phyloP scores from a whole-genome alignment of 164 flowering plant species.

The Stephania yunnanensis region DNA sequence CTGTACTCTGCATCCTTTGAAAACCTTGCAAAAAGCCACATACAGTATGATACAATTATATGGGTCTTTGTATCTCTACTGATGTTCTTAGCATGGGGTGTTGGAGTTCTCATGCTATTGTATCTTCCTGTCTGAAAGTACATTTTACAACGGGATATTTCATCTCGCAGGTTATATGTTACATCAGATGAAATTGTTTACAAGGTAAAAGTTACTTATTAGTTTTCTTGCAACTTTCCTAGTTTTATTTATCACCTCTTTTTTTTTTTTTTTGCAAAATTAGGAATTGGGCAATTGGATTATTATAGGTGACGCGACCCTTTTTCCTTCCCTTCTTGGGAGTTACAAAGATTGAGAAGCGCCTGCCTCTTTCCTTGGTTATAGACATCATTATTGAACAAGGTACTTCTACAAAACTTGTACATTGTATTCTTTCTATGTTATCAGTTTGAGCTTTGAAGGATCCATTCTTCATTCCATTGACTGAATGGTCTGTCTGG shows the following conservation, averaged over 20 bases:
- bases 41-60: slow-evolving; percentile 59
- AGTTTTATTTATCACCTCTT: not conserved
- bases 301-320: slow-evolving; percentile 58
- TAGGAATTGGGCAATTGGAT: not conserved
- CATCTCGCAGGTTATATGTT: slow-evolving; percentile 62
- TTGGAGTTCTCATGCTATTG: slow-evolving; percentile 65
- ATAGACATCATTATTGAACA: slow-evolving; percentile 80
- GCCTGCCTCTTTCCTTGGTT: slow-evolving; percentile 55
- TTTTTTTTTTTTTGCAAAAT: not conserved
- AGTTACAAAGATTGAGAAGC: slow-evolving; percentile 41
- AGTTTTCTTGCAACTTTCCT: not conserved
- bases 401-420: slow-evolving; percentile 35
- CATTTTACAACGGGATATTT: slow-evolving; percentile 52
- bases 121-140: slow-evolving; percentile 64
- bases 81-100: slow-evolving; percentile 79
- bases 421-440: not conserved
- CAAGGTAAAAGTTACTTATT: slow-evolving; percentile 39
- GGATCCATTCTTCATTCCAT: not conserved
- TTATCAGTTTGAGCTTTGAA: not conserved
- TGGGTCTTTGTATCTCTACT: slow-evolving; percentile 67
- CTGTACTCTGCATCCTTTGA: slow-evolving; percentile 64
- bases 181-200: slow-evolving; percentile 62
- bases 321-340: slow-evolving; percentile 69
- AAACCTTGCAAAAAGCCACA: slow-evolving; percentile 38
- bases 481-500: not conserved